A percentile compares a stretch with the other conserved stretches of the same genome.
Conservation (phyloP, 2,329 filamentous ascomycete species). For the Penicillium hesseltinei region DNA sequence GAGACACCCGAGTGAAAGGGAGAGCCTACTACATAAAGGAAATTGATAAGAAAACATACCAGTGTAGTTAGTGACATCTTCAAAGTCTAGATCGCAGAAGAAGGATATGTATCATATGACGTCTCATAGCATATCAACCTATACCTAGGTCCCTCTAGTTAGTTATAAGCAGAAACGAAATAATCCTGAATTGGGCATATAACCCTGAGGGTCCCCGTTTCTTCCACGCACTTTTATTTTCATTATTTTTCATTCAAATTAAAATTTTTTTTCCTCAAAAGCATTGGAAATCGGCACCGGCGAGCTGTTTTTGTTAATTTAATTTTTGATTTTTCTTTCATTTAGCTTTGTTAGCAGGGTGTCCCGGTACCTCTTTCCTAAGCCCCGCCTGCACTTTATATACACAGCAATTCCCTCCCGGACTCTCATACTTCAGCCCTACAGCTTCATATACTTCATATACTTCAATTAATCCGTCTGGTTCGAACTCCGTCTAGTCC, state of each 20-base stretch:
- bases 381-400: slow-evolving; percentile 14
- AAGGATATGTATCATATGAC: too few relatives aligned
- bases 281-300: slow-evolving; percentile 19
- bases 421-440: slow-evolving; percentile 24
- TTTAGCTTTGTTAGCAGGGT: neutral
- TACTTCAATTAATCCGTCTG: neutral
- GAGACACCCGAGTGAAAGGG: slow-evolving; percentile 15
- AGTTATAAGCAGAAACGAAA: neutral
- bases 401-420: slow-evolving; percentile 8
- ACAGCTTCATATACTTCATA: slow-evolving; percentile 7
- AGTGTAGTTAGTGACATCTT: neutral
- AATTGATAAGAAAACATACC: too few relatives aligned
- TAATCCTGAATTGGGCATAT: neutral
- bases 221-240: slow-evolving; percentile 2
- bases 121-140: neutral
- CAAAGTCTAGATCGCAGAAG: neutral
- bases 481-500: neutral
- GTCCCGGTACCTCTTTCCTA: neutral
- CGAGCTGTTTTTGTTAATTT: slow-evolving; percentile 7
- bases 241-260: neutral
- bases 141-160: neutral
- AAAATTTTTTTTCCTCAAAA: slow-evolving; percentile 5
- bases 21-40: too few relatives aligned
- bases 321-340: neutral
- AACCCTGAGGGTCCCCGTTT: neutral